Evolutionary conservation across 495 filamentous ascomycete genomes (phyloP).

Genomic region (Neurospora sp.): DNA sequence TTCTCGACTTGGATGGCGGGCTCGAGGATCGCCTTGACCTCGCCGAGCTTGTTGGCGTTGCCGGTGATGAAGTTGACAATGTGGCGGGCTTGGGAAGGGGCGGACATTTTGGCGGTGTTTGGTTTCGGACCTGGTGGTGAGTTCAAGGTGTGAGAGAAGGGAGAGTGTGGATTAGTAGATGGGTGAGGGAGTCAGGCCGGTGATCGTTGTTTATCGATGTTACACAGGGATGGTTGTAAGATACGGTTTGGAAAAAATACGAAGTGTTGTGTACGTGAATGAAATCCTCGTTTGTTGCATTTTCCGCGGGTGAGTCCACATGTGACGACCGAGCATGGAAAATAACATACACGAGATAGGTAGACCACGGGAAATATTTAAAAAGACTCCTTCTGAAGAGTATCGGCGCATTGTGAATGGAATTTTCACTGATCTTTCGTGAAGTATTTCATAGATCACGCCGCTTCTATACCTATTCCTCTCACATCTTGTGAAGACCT

Average conservation of each 20-base stretch:
- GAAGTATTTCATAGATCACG: neutral
- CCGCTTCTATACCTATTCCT: neutral
- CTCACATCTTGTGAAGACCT: neutral
- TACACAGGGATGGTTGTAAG: neutral
- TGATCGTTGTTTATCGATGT: neutral
- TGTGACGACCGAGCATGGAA: neutral
- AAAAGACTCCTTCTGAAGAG: neutral
- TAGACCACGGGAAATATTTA: neutral
- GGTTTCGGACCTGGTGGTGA: constrained; percentile 6
- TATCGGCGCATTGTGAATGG: neutral
- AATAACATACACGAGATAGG: neutral
- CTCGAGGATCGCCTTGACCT: constrained; percentile 79
- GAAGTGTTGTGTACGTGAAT: neutral
- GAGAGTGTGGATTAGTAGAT: neutral
- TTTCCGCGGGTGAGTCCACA: neutral
- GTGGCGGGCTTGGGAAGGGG: constrained; percentile 14
- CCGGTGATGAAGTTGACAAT: constrained; percentile 88
- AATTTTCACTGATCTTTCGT: neutral
- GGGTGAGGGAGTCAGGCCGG: neutral
- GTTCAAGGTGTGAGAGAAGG: neutral
- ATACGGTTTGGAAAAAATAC: neutral
- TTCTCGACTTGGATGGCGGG: constrained; percentile 61
- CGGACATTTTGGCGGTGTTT: constrained; percentile 3
- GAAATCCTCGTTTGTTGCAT: neutral
- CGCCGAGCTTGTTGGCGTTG: constrained; percentile 83